A percentile compares a stretch with the other conserved stretches of the same genome.
These are phyloP conservation scores for Penicillium hesseltinei DNA, from an alignment of 2,329 filamentous ascomycete species.

Conservation along the genomic window DNA sequence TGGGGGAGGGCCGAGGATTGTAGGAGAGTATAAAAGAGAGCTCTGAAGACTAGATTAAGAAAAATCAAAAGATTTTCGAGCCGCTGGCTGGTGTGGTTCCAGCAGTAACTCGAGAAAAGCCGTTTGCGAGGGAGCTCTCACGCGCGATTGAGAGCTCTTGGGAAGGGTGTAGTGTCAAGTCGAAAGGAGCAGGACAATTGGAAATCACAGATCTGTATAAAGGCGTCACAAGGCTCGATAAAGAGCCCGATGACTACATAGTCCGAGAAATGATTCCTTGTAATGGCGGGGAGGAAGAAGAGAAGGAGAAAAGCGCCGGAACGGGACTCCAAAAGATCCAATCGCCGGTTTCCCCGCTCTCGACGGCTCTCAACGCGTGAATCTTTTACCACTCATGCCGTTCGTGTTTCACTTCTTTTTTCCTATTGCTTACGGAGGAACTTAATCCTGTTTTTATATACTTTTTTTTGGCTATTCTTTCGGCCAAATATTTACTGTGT, in stretches of 20 bases:
- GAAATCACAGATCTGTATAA: conserved; percentile 27
- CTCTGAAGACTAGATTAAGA: conserved; percentile 5
- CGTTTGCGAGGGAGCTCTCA: conserved; percentile 25
- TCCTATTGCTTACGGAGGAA: background rate
- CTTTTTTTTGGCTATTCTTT: background rate
- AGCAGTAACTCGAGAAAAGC: conserved; percentile 19
- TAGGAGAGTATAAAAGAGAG: conserved; percentile 12
- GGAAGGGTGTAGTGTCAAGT: conserved; percentile 10
- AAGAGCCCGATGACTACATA: conserved; percentile 42
- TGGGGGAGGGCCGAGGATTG: conserved; percentile 15
- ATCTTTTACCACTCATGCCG: conserved; percentile 6
- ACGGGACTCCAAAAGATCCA: conserved; percentile 33
- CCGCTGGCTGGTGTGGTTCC: conserved; percentile 7
- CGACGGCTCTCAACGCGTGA: conserved; percentile 25
- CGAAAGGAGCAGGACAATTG: conserved; percentile 28
- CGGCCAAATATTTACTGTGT: background rate
- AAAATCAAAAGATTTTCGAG: conserved; percentile 6
- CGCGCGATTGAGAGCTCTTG: conserved; percentile 26
- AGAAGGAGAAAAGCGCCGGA: conserved; percentile 33
- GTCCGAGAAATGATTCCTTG: conserved; percentile 33
- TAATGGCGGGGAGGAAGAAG: conserved; percentile 32
- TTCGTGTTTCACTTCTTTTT: conserved; percentile 3
- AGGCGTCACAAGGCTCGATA: conserved; percentile 32
- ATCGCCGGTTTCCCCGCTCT: conserved; percentile 35
- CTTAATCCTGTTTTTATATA: background rate